phyloP scores from a whole-genome alignment of 768 basidiomycete species.

The Bullera alba region DNA sequence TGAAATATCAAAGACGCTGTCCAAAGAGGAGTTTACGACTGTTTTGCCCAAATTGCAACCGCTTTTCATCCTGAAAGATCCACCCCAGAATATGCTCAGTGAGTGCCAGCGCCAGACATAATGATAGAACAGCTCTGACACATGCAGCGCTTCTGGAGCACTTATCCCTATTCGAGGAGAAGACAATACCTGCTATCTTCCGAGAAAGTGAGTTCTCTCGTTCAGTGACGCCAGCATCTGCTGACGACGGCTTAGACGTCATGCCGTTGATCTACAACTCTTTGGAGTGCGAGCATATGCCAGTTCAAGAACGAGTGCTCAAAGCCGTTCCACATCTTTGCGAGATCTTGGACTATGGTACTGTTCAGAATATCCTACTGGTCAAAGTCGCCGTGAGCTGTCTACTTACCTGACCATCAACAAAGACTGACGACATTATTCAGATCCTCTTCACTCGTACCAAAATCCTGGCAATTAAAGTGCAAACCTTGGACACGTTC shows the following conservation, averaged over 20 bases:
- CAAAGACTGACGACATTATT: background rate
- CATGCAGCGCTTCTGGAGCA: constrained; percentile 67
- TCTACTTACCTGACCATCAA: background rate
- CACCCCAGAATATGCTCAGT: constrained; percentile 91
- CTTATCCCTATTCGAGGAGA: constrained; percentile 73
- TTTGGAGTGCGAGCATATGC: constrained; percentile 85
- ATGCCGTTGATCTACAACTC: constrained; percentile 92
- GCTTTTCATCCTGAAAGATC: constrained; percentile 82
- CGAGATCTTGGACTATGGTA: constrained; percentile 89
- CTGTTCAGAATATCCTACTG: constrained; percentile 82
- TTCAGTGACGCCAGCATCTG: background rate
- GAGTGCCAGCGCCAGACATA: constrained; percentile 1
- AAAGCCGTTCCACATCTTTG: constrained; percentile 77
- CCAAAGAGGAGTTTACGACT: constrained; percentile 70
- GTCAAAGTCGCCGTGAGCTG: constrained; percentile 79
- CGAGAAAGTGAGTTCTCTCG: constrained; percentile 64
- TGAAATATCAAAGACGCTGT: constrained; percentile 69
- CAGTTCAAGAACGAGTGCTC: constrained; percentile 85
- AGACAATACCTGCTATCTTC: constrained; percentile 79
- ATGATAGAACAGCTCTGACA: background rate
- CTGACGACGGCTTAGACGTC: constrained; percentile 59
- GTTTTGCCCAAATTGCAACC: constrained; percentile 86
- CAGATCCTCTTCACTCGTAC: constrained; percentile 92
- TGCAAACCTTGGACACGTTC: constrained; percentile 49
- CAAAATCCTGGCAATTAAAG: constrained; percentile 79